phyloP scores from a whole-genome alignment of 306 rosid species.

The Prunus mongolica region DNA sequence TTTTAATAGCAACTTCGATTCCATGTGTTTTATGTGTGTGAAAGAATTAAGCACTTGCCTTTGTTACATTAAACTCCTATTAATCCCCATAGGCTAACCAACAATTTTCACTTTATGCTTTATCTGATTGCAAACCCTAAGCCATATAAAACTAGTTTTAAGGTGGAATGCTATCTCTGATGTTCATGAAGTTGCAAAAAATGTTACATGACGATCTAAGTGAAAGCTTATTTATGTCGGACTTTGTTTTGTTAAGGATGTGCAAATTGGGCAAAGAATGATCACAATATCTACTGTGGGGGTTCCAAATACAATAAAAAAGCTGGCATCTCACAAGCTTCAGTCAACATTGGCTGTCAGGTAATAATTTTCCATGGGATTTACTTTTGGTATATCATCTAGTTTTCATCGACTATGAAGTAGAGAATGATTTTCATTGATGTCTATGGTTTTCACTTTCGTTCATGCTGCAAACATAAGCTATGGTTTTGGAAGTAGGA shows the following conservation, averaged over 20 bases:
- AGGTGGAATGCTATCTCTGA: neutral
- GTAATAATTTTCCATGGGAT: constrained; percentile 29
- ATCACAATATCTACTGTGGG: constrained; percentile 97
- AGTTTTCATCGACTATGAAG: neutral
- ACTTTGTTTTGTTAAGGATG: constrained; percentile 47
- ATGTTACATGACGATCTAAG: neutral
- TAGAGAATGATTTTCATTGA: neutral
- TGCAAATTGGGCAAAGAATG: constrained; percentile 97
- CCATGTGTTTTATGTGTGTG: neutral
- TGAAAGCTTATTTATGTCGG: constrained; percentile 9
- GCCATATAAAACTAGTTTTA: neutral
- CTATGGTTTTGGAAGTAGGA: neutral
- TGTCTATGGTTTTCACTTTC: neutral
- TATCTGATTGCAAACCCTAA: neutral
- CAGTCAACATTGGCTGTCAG: constrained; percentile 98
- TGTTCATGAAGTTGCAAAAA: neutral
- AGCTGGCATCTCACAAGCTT: constrained; percentile 90
- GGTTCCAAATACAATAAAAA: constrained; percentile 89
- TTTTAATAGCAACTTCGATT: constrained; percentile 2
- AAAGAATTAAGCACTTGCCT: neutral
- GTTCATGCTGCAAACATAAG: neutral
- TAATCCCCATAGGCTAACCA: neutral
- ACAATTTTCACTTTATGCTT: too few relatives aligned
- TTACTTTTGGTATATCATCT: neutral
- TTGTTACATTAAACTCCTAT: neutral